Evolutionary conservation across 192 early-diverging fungal genomes (phyloP).

Genomic region (Endogone sp.): DNA sequence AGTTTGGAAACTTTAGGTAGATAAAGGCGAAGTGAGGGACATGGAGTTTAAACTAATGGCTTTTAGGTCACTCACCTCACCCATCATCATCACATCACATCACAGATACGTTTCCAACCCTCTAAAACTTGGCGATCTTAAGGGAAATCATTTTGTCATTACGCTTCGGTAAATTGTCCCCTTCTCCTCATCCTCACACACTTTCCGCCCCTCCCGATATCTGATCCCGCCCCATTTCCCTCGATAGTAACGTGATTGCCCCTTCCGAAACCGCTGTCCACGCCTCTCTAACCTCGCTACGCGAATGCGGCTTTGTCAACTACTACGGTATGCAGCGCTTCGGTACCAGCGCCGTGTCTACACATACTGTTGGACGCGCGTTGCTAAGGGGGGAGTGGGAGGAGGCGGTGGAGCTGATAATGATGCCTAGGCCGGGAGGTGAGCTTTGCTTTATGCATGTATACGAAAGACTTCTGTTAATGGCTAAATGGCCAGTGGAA

Average conservation of each 20-base stretch:
- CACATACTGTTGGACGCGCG: conserved; percentile 75
- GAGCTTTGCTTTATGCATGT: neutral
- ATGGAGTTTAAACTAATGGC: neutral
- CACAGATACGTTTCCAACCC: conserved; percentile 51
- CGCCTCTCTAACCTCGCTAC: conserved; percentile 60
- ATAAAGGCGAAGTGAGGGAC: neutral
- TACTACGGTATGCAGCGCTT: conserved; percentile 96
- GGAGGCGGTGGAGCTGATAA: conserved; percentile 71
- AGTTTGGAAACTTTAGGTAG: conserved; percentile 70
- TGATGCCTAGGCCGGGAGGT: conserved; percentile 79
- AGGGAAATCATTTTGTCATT: conserved; percentile 90
- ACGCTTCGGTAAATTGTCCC: conserved; percentile 54
- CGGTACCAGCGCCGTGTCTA: conserved; percentile 77
- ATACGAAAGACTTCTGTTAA: too few species aligned
- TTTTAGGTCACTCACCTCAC: neutral
- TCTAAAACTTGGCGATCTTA: conserved; percentile 79
- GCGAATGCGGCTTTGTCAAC: conserved; percentile 86
- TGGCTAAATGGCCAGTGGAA: too few species aligned
- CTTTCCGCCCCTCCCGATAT: neutral
- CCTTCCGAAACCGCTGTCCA: conserved; percentile 44
- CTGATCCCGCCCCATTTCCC: neutral
- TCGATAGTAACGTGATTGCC: conserved; percentile 41
- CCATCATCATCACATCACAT: conserved; percentile 9
- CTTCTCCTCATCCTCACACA: neutral
- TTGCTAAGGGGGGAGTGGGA: conserved; percentile 72